These are phyloP conservation scores for Schoenoplectus triqueter DNA, from an alignment of 202 grass and related monocot genomes.

Conservation along the genomic window DNA sequence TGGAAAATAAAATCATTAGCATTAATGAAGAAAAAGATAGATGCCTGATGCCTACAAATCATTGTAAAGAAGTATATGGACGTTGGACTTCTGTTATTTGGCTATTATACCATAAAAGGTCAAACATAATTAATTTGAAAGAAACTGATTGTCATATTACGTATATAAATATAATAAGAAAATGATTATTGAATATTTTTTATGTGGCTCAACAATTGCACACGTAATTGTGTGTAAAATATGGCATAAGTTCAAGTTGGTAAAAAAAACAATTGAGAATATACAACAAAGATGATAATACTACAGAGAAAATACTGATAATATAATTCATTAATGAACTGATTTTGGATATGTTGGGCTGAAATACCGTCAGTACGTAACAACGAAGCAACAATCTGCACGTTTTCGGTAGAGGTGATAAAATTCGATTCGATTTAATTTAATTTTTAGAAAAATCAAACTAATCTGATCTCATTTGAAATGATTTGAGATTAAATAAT, in stretches of 20 bases:
- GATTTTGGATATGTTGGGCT: no score
- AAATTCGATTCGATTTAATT: no score
- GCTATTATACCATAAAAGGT: background rate
- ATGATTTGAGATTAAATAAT: no score
- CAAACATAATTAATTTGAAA: background rate
- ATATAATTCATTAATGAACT: background rate
- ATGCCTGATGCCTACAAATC: background rate
- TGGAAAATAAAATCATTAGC: background rate
- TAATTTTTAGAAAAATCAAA: no score
- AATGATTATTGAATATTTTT: background rate
- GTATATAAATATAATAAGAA: background rate
- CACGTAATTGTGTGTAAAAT: background rate
- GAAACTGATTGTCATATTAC: background rate
- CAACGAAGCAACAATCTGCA: no score
- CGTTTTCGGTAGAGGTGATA: no score
- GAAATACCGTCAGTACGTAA: no score
- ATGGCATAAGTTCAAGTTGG: background rate
- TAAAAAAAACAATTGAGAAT: background rate
- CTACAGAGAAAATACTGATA: background rate
- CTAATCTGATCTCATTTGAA: no score
- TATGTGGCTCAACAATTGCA: background rate
- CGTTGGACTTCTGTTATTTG: background rate
- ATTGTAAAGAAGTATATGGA: background rate
- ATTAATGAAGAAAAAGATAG: slow-evolving; percentile 22
- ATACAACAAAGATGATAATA: background rate